Base-by-base conservation (phyloP, 352 stramenopile genomes). In the Aphanomyces euteiches region DNA sequence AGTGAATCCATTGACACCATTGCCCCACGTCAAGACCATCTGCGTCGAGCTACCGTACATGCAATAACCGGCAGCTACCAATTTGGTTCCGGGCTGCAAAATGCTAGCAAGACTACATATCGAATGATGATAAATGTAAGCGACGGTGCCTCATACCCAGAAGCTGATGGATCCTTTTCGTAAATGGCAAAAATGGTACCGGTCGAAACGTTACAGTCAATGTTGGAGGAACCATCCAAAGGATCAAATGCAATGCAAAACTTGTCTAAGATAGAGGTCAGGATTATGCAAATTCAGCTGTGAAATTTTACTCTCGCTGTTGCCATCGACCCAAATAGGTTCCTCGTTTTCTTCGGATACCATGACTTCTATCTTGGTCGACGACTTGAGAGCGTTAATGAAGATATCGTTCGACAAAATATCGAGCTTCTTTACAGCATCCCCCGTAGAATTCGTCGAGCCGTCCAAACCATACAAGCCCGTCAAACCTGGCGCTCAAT, bases 181-280 rank as follows among this genome's bases (percentile, higher is more conserved):
- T 98, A 99, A 47, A 99, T 98, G 66, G 88, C 91, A 77, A 99
- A 99, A 78, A 99, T 99, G 47, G 96, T 99, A 63, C 97, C 97
- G 37, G 98, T 98, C 54, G 95, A 99, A 39, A 99, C 96, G 77
- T 99, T 99, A 79, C 96, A 99, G 81, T 99, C 97, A 90, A 99
- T 99, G 83, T 99, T 99, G 57, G 90, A 98, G 21, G 95, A 99
- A 53, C 97, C 97, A 77, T 99, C 97, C 0, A 99, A 83, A 56
- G 97, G 97, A 77, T 99, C 97, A 73, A 99, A 99, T 7, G 95
- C 96, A 70, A 99, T 98, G 81, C 94, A 98, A 88, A 98, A 99
- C 81, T 97, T 93, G 76, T 87, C 90, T 95, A 68, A 47, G 43
- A 19, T 43, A 7, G 61, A 37, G 13, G 50, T 17, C 57, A 10